Base-by-base conservation (phyloP, 129 eudicot species). In the Ambrosia artemisiifolia region DNA sequence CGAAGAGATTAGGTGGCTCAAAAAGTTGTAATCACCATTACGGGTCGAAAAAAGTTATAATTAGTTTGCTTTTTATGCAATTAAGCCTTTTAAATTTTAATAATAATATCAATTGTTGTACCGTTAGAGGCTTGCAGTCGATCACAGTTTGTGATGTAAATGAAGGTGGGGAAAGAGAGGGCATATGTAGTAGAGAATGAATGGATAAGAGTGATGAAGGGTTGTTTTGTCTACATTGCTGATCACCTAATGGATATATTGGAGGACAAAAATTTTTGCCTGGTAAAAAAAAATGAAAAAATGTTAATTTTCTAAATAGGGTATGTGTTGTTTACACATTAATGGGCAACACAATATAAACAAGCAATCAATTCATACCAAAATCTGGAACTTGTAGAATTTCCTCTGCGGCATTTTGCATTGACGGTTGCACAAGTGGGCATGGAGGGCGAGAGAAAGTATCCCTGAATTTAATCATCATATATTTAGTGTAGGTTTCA, bases 391-490 rank as follows among this genome's bases (percentile, higher is more conserved):
- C 73, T 20, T 78, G 70, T 63, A 67, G 55, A 48, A 13, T 67
- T 80, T 87, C 88, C 42, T 72, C 86, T 34, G 81, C 63, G 20
- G 83, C 56, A 67, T 82, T 75, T 36, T 75, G 75, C 79, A 87
- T 80, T 48, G 81, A 82, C 9, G 96, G 98, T 81, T 92, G 98
- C 57, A 92, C 80, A 63, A 92, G 76, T 38, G 98, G 85, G 78
- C 91, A 87, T 34, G 96, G 92, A 77, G 96, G 95, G 67, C 68
- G 88, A 66, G 92, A 89, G 85, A 85, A 92, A 5, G 95, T 87
- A 85, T 92, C 98, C 83, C 98, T 92, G 88, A 76, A 81, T 78
- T 79, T 34, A 63, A 69, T 57, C 68, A 75, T 35, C 63, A 63
- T 53, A 70, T 14, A 35, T 66, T 13, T 24, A 60, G 18, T 48